phyloP scores from a whole-genome alignment of 2,329 filamentous ascomycete genomes.

The Aaosphaeria arxii region DNA sequence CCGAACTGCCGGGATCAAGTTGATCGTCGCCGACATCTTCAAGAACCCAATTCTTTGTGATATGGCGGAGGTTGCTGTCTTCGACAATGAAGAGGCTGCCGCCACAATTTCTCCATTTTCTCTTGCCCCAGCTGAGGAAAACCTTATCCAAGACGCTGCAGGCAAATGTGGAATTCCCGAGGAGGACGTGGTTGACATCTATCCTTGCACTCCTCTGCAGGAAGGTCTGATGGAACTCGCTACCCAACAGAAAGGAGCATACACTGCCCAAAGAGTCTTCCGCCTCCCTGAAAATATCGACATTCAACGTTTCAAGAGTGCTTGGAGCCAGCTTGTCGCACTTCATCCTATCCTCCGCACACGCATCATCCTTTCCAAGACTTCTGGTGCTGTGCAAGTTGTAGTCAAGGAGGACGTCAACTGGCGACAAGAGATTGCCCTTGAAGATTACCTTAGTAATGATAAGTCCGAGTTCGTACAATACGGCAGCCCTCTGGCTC shows the following conservation, averaged over 20 bases:
- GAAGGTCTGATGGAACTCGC: slow-evolving; percentile 10
- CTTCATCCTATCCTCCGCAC: slow-evolving; percentile 46
- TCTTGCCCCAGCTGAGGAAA: slow-evolving; percentile 1
- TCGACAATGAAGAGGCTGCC: not conserved
- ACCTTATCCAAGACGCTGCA: slow-evolving; percentile 5
- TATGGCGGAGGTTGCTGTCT: slow-evolving; percentile 14
- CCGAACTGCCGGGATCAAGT: slow-evolving; percentile 3
- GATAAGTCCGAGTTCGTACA: slow-evolving; percentile 3
- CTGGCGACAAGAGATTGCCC: slow-evolving; percentile 3
- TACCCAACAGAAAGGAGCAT: slow-evolving; percentile 2
- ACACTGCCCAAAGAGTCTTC: slow-evolving; percentile 6
- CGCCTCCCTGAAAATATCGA: slow-evolving; percentile 4
- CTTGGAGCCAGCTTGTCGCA: slow-evolving; percentile 41
- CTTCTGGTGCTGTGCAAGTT: slow-evolving; percentile 9
- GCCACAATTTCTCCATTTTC: slow-evolving; percentile 6
- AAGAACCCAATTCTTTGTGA: slow-evolving; percentile 9
- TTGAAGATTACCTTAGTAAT: slow-evolving; percentile 2
- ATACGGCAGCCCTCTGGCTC: slow-evolving; percentile 8
- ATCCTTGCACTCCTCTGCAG: slow-evolving; percentile 10
- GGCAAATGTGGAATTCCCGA: slow-evolving; percentile 2
- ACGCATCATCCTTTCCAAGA: slow-evolving; percentile 15
- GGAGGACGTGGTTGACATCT: slow-evolving; percentile 7
- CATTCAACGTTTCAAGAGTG: slow-evolving; percentile 30
- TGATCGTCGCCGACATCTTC: slow-evolving; percentile 16
- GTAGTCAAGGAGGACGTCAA: slow-evolving; percentile 7